A percentile compares a stretch with the other conserved stretches of the same genome.
Evolutionary conservation across 345 rosid genomes (phyloP).

Genomic region (Reutealis trisperma): DNA sequence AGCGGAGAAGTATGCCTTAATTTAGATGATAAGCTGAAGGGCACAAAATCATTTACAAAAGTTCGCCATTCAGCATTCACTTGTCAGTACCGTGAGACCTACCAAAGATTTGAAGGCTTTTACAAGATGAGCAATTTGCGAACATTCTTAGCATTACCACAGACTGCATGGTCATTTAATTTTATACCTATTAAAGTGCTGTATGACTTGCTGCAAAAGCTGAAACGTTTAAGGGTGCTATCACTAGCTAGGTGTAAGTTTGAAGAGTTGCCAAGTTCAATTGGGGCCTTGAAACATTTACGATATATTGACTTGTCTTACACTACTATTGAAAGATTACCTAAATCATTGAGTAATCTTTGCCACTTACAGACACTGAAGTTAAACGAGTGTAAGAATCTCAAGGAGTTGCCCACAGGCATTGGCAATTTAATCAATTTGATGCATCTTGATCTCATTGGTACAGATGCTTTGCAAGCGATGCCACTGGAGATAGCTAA

Average conservation of each 20-base stretch:
- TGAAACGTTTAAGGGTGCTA: neutral
- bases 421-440: neutral
- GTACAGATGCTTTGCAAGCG: neutral
- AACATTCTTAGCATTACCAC: neutral
- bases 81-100: neutral
- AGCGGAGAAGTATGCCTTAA: neutral
- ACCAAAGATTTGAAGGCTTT: neutral
- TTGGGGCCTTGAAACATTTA: neutral
- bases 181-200: neutral
- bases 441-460: neutral
- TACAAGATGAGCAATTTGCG: neutral
- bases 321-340: neutral
- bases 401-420: neutral
- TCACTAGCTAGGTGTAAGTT: neutral
- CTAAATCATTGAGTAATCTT: neutral
- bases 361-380: neutral
- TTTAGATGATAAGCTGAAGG: neutral
- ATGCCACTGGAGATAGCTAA: neutral
- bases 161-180: neutral
- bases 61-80: neutral
- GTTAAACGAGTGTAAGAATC: neutral
- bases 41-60: neutral
- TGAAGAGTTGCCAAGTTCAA: neutral
- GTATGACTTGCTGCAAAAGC: neutral
- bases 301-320: constrained; percentile 9